Evolutionary conservation across 2,329 filamentous ascomycete species (phyloP).

Genomic region (Rhexocercosporidium sp.): DNA sequence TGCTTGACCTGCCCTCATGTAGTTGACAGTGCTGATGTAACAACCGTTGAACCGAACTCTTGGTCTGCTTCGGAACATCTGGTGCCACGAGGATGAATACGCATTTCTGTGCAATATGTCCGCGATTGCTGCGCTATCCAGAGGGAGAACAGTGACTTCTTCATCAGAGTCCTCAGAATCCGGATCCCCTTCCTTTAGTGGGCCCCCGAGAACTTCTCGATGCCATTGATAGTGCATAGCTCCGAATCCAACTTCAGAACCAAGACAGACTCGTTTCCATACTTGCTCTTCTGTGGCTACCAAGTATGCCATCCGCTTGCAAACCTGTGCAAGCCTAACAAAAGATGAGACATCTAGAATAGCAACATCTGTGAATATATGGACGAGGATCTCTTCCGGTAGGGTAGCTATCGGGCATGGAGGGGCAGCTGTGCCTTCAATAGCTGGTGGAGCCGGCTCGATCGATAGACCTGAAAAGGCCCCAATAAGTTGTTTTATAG

Average conservation of each 20-base stretch:
- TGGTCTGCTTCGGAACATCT: slow-evolving; percentile 81
- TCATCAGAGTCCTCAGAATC: slow-evolving; percentile 18
- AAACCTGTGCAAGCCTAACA: slow-evolving; percentile 77
- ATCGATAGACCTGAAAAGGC: slow-evolving; percentile 77
- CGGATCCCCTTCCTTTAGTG: slow-evolving; percentile 45
- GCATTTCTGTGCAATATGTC: slow-evolving; percentile 43
- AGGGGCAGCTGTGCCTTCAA: slow-evolving; percentile 73
- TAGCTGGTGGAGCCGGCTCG: slow-evolving; percentile 66
- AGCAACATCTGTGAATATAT: slow-evolving; percentile 77
- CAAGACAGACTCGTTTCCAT: slow-evolving; percentile 80
- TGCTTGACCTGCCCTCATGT: slow-evolving; percentile 80
- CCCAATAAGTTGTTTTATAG: slow-evolving; percentile 72
- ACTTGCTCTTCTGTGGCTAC: slow-evolving; percentile 83
- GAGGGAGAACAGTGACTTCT: slow-evolving; percentile 6
- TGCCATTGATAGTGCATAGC: slow-evolving; percentile 84
- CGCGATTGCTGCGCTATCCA: slow-evolving; percentile 31
- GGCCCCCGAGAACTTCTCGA: slow-evolving; percentile 62
- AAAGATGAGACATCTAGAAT: slow-evolving; percentile 78
- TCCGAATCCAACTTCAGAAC: slow-evolving; percentile 75
- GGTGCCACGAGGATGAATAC: slow-evolving; percentile 61
- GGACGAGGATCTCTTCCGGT: slow-evolving; percentile 83
- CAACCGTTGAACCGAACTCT: slow-evolving; percentile 92
- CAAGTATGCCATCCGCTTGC: slow-evolving; percentile 85
- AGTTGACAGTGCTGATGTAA: slow-evolving; percentile 97
- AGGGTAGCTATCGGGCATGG: slow-evolving; percentile 80